Evolutionary conservation across 495 filamentous ascomycete genomes (phyloP), one percentile per base, ranked within the genome.

Genomic region (Aspergillus leporis): DNA sequence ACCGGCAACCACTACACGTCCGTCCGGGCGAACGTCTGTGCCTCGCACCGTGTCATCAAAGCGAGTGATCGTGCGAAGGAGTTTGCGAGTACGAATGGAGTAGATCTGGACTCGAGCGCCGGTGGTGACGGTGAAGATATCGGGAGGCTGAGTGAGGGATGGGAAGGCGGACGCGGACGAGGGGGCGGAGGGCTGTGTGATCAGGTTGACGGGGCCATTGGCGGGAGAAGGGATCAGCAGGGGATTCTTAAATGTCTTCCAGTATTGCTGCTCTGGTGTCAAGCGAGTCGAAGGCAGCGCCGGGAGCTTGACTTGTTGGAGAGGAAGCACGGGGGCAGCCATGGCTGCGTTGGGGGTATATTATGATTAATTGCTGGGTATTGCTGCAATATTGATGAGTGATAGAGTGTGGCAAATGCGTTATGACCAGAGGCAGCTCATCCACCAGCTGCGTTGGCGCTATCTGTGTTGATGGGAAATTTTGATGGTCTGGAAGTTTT

Each of bases 221-320:
- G 92, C 87, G 47, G 90, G 89, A 38, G 94, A 93, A 9, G 93
- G 90, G 46, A 98, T 84, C 30, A 90, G 82, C 48, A 93, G 86
- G 32, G 91, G 88, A 46, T 93, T 93, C 72, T 87, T 90, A 81
- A 98, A 98, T 36, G 87, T 87, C 62, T 86, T 86, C 92, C 94
- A 99, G 80, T 97, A 98, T 63, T 86, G 82, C 74, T 98, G 92
- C 77, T 99, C 94, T 47, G 93, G 85, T 5, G 92, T 96, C 48
- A 80, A 61, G 41, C 66, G 70, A 58, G 75, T 77, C 55, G 77
- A 78, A 28, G 77, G 77, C 63, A 78, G 66, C 62, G 74, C 71
- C 53, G 93, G 87, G 62, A 96, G 85, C 82, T 92, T 94, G 71
- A 96, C 75, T 67, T 86, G 88, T 70, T 87, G 88, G 56, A 96